These are phyloP conservation scores for Kwoniella sp. DNA, from an alignment of 768 basidiomycete genomes.

Conservation along the genomic window DNA sequence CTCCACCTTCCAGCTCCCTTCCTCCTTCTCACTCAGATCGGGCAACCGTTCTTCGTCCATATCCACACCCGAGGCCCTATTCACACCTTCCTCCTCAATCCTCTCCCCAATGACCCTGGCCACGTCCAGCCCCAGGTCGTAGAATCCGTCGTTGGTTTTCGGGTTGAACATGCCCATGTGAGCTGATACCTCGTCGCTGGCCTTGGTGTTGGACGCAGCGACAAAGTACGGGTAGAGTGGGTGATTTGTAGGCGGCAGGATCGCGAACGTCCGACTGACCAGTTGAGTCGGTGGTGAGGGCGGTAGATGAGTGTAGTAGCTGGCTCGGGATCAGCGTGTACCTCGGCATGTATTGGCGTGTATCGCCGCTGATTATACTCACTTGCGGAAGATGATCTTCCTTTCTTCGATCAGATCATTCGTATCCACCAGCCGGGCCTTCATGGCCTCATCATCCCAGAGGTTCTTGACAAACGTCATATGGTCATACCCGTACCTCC, in stretches of 20 bases:
- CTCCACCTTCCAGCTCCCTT: constrained; percentile 18
- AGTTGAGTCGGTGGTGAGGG: constrained; percentile 60
- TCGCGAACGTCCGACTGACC: constrained; percentile 67
- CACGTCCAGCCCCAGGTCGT: constrained; percentile 69
- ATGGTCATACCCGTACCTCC: constrained; percentile 76
- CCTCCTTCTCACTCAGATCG: constrained; percentile 1
- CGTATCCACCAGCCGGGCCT: constrained; percentile 61
- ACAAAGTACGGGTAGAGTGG: constrained; percentile 56
- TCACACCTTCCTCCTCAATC: constrained; percentile 40
- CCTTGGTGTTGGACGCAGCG: constrained; percentile 63
- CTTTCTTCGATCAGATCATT: constrained; percentile 60
- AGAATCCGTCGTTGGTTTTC: constrained; percentile 82
- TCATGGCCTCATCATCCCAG: constrained; percentile 70
- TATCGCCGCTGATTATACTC: constrained; percentile 9
- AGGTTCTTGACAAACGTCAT: constrained; percentile 81
- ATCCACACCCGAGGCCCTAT: not conserved
- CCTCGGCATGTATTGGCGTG: not conserved
- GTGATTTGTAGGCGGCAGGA: constrained; percentile 59
- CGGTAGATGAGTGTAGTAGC: constrained; percentile 76
- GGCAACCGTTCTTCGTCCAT: not conserved
- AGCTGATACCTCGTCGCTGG: constrained; percentile 71
- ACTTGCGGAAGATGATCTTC: constrained; percentile 39
- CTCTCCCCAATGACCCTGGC: constrained; percentile 52
- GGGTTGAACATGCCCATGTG: constrained; percentile 85
- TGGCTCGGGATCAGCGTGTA: constrained; percentile 52